Evolutionary conservation across 2,329 filamentous ascomycete genomes (phyloP).

Genomic region (Gnomoniopsis smithogilvyi): DNA sequence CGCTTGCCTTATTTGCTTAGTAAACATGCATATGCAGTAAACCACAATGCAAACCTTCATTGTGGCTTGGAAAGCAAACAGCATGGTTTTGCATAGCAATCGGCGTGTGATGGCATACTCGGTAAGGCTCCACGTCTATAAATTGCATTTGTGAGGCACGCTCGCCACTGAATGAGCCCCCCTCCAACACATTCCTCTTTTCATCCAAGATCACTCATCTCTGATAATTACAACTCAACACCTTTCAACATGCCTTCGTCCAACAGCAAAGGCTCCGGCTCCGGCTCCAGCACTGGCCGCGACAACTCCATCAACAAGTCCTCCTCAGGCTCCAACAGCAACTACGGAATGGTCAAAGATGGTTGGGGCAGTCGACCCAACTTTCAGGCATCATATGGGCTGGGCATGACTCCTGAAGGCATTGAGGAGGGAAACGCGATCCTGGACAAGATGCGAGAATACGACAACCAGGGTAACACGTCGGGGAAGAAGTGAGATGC

Average conservation of each 20-base stretch:
- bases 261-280: not conserved
- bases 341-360: not conserved
- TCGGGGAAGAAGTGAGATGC: not conserved
- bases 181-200: not conserved
- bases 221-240: not conserved
- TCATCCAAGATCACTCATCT: not conserved
- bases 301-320: not conserved
- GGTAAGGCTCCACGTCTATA: too few species aligned
- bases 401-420: not conserved
- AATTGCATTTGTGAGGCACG: too few species aligned
- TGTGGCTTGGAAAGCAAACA: too few species aligned
- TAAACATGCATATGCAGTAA: too few species aligned
- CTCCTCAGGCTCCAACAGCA: not conserved
- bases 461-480: not conserved
- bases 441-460: not conserved
- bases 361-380: not conserved
- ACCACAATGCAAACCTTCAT: too few species aligned
- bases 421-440: constrained; percentile 2
- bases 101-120: too few species aligned
- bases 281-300: not conserved
- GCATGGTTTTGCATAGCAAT: too few species aligned
- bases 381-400: not conserved
- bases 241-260: not conserved
- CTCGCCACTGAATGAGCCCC: too few species aligned
- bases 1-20: too few species aligned